Evolutionary conservation across 495 filamentous ascomycete genomes (phyloP), one percentile per base, ranked within the genome.

Genomic region (Trichoderma gamsii): DNA sequence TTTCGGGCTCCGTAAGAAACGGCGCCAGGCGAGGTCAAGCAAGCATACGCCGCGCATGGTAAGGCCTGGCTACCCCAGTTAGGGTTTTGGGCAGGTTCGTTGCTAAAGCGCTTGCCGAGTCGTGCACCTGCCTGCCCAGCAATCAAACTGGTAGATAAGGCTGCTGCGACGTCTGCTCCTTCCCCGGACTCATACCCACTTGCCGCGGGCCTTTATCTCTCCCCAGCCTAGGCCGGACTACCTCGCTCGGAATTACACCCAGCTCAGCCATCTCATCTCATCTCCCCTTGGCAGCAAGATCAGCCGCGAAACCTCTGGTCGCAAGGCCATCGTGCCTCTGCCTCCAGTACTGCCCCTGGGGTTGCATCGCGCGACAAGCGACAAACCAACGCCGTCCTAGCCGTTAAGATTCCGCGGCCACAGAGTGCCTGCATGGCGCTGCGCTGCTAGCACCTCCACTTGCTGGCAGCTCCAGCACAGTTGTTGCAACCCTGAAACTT

Each of bases 111-210:
- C 44, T 49, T 49, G 44, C 35, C 35, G 35, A 46, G 11, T 44
- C 41, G 41, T 44, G 41, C 41, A 44, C 15, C 49, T 52, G 13
- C 15, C 49, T 52, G 13, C 6, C 43, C 49, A 52, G 21, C n/a
- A 52, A 21, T 23, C 18, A 23, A 52, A n/a, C 49, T 23, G 27
- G 56, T 25, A 61, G 56, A 61, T 61, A 61, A 61, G 56, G 56
- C 56, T 61, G 56, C 25, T n/a, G 12, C 11, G 12, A 32, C 11
- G 12, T 11, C 23, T 23, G 49, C 56, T 32, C 56, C 25, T 61
- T 61, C 56, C 56, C 56, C 56, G 56, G 56, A 61, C 56, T 61
- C 56, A 35, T 61, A 61, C 56, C 56, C 56, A 61, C 56, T 61
- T 61, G 56, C 56, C 56, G 56, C 16, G 25, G 32, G 3, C 56